Conservation (phyloP, 2,329 filamentous ascomycete species). For the Colletotrichum scovillei region DNA sequence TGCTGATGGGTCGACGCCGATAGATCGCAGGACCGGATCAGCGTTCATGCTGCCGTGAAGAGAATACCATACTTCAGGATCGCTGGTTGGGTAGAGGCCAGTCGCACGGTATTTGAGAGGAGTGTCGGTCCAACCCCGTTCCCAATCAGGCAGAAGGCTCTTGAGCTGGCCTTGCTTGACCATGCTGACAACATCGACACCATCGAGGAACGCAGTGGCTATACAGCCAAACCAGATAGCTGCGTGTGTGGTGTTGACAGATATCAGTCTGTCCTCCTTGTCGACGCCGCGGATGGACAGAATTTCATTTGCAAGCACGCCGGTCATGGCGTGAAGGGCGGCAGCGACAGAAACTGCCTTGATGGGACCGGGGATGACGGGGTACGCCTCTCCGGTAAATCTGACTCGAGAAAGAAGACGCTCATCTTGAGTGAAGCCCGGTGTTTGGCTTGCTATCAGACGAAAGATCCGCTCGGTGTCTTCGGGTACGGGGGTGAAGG, state of each 20-base stretch:
- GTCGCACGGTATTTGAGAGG: conserved; percentile 53
- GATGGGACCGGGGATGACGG: conserved; percentile 49
- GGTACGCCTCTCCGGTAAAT: conserved; percentile 45
- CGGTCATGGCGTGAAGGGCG: conserved; percentile 48
- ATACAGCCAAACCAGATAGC: conserved; percentile 46
- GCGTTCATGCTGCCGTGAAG: conserved; percentile 62
- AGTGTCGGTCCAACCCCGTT: conserved; percentile 29
- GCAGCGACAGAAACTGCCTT: conserved; percentile 47
- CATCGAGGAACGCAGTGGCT: conserved; percentile 22
- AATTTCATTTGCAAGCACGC: conserved; percentile 49
- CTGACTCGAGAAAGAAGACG: conserved; percentile 42
- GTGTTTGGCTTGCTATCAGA: conserved; percentile 43
- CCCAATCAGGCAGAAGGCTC: conserved; percentile 21
- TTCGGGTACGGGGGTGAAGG: conserved; percentile 42
- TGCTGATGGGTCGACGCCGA: conserved; percentile 51
- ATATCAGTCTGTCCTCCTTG: conserved; percentile 42
- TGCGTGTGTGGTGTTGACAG: conserved; percentile 58
- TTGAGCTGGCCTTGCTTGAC: conserved; percentile 24
- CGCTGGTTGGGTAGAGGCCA: conserved; percentile 60
- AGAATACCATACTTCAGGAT: conserved; percentile 58
- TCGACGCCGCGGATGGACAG: conserved; percentile 44
- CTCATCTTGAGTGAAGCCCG: conserved; percentile 47
- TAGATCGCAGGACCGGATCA: conserved; percentile 53
- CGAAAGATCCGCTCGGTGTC: conserved; percentile 47
- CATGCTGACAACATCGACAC: conserved; percentile 20